These are phyloP conservation scores for Ensete glaucum DNA, from an alignment of 176 grass and related monocot genomes.

Conservation along the genomic window DNA sequence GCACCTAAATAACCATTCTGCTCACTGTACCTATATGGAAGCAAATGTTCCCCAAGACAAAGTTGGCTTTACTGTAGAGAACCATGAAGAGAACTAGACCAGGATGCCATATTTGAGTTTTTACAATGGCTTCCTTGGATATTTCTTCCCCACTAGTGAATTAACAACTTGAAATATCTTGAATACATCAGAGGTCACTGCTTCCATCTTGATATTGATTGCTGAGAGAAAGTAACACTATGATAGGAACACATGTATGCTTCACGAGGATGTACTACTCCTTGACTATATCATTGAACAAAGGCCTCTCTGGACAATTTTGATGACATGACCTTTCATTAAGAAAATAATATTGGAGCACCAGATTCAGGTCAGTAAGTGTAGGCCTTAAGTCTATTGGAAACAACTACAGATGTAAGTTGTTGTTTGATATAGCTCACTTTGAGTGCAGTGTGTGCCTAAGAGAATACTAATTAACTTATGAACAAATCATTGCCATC, in stretches of 20 bases:
- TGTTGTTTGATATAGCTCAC: conserved; percentile 96
- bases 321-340: conserved; percentile 64
- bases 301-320: conserved; percentile 62
- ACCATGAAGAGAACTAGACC: conserved; percentile 36
- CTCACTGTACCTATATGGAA: conserved; percentile 50
- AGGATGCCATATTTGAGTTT: conserved; percentile 23
- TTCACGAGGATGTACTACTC: conserved; percentile 40
- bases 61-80: conserved; percentile 45
- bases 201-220: conserved; percentile 35
- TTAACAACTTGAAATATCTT: conserved; percentile 68
- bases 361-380: conserved; percentile 51
- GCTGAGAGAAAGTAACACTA: conserved; percentile 13
- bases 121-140: conserved; percentile 26
- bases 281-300: conserved; percentile 55
- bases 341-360: conserved; percentile 62
- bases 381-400: conserved; percentile 71
- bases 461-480: conserved; percentile 20
- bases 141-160: conserved; percentile 51
- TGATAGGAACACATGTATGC: conserved; percentile 23
- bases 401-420: conserved; percentile 72
- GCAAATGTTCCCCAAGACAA: conserved; percentile 91
- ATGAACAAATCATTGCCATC: background rate
- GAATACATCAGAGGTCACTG: conserved; percentile 31
- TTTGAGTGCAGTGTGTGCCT: conserved; percentile 96
- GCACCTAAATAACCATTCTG: conserved; percentile 86